Conservation (phyloP, 495 filamentous ascomycete species). For the Monascus purpureus region DNA sequence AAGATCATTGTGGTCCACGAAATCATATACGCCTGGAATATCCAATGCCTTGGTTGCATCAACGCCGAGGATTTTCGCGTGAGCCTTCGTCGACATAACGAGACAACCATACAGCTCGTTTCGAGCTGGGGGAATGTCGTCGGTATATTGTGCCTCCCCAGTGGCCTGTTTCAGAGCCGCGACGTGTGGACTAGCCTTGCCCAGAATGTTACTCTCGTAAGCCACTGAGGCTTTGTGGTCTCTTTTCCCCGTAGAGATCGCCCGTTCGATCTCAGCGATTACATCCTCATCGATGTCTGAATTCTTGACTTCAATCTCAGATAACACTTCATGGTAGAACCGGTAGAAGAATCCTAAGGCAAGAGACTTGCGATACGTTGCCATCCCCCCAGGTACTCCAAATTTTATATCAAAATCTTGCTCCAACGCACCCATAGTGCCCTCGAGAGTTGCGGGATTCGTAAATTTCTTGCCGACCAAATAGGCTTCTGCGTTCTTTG, state of each 20-base stretch:
- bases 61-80: conserved; percentile 71
- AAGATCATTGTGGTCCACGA: conserved; percentile 70
- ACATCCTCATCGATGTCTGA: conserved; percentile 34
- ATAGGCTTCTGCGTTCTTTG: conserved; percentile 57
- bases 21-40: conserved; percentile 57
- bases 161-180: conserved; percentile 88
- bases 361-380: conserved; percentile 81
- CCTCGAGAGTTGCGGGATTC: conserved; percentile 69
- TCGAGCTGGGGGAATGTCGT: conserved; percentile 77
- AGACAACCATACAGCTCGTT: conserved; percentile 83
- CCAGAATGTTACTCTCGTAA: conserved; percentile 59
- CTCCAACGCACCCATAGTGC: conserved; percentile 72
- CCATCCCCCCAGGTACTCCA: conserved; percentile 89
- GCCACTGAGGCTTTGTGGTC: conserved; percentile 34
- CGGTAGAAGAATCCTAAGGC: conserved; percentile 44
- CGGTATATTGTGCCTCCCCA: conserved; percentile 90
- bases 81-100: conserved; percentile 79
- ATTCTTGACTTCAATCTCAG: conserved; percentile 29
- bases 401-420: conserved; percentile 77
- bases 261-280: conserved; percentile 44
- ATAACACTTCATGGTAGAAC: conserved; percentile 39
- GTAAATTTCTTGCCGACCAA: conserved; percentile 68
- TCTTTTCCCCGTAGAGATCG: conserved; percentile 41
- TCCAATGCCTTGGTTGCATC: conserved; percentile 62
- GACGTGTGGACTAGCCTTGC: conserved; percentile 71